Evolutionary conservation across 192 early-diverging fungal genomes (phyloP), one percentile per base, ranked within the genome.

Genomic region (Coemansia guatemalensis): DNA sequence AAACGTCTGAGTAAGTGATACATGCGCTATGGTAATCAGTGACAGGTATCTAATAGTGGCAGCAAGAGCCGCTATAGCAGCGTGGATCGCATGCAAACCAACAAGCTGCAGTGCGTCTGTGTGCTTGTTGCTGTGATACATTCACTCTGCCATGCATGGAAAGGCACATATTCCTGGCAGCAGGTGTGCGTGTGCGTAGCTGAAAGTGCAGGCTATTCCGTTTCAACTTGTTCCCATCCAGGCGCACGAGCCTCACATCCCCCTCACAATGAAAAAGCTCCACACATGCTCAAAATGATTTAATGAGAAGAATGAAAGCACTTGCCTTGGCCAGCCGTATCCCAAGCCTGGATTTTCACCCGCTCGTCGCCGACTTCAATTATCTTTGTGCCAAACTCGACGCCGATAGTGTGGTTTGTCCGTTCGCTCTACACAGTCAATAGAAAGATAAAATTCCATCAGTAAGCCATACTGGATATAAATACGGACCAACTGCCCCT

Each of bases 351-450:
- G 17, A 88, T 73, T 60, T 90, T 89, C 53, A 89, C 82, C 29
- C 79, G 77, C 33, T 92, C 87, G 54, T 85, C 83, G 44, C 77
- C 87, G 22, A 88, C 85, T 20, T 85, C 81, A 30, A 92, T 81
- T 50, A 90, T 83, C 64, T 85, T 84, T 57, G 87, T 89, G 22
- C 90, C 88, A 67, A 92, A 92, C 65, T 92, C 90, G 62, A 92
- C 89, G 29, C 90, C 90, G 53, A 92, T 92, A 8, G 90, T 92
- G 62, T 92, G 87, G 29, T 85, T 86, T 44, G 87, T 87, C 63
- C 81, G 81, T 60, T 75, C 87, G 74, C 78, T 83, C 71, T 77
- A 71, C 57, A 70, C 5, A 72, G 51, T 77, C 72, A 83, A 64
- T 5, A 27, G 11, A 58, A 39, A 60, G 8, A 64, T n/a, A 70